Base-by-base conservation (phyloP, 2,329 filamentous ascomycete species). In the Aspergillus ochraceus region DNA sequence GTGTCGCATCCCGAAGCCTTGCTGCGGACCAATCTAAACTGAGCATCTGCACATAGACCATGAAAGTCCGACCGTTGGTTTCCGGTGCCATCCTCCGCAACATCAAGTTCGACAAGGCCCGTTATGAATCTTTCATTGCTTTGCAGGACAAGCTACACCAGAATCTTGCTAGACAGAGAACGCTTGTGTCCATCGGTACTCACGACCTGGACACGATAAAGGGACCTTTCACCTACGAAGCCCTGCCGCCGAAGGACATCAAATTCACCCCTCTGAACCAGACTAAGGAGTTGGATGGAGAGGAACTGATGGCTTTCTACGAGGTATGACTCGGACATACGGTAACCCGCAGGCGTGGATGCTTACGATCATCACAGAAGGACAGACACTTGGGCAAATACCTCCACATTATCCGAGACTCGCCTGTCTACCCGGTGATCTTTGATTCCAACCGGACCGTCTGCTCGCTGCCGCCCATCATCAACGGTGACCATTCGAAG, bases 141-240 rank as follows among this genome's bases (percentile, higher is more conserved):
- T 85, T 99, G 52, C 95, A 99, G 81, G 96, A 99, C 80, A 99
- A 99, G 82, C 86, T 99, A 52, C 95, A 99, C 81, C 90, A 94
- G 76, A 99, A 99, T 74, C 82, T 99, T 66, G 96, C 95, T 52
- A 88, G 95, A 63, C 91, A 98, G 77, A 84, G 95, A 70, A 97
- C 94, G 0, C 81, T 99, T 51, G 94, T 97, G n/a, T 90, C 94
- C 22, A 97, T 99, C 73, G 95, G 95, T 68, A 99, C 95, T 3
- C 95, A 99, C 77, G 94, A 99, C 75, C 83, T 98, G 64, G 93
- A 98, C 74, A 97, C 91, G 19, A 83, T 99, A 69, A 83, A 96
- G 77, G 95, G 93, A 0, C 95, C 95, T 51, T 99, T 99, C 85
- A 93, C 92, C 59, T 99, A 99, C 74, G 94, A 98, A 78, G 95